These are phyloP conservation scores for Populus davidiana DNA, from an alignment of 345 rosid species.

Conservation along the genomic window DNA sequence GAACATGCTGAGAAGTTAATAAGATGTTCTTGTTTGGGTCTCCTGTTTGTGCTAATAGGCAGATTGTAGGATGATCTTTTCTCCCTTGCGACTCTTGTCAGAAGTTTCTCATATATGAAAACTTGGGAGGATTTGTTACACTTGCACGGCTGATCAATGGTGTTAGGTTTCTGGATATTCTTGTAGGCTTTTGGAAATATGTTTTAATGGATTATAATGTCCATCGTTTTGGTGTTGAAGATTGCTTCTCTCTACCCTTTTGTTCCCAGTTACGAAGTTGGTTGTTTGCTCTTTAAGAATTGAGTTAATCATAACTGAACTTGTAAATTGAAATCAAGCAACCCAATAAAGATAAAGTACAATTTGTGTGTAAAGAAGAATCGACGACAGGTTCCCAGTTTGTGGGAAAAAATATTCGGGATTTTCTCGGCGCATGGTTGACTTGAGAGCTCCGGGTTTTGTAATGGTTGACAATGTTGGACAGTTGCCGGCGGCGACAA, in stretches of 20 bases:
- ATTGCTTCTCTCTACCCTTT: not conserved
- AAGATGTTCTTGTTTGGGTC: not conserved
- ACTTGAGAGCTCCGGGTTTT: not conserved
- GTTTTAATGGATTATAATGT: not conserved
- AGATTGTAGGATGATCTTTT: constrained; percentile 1
- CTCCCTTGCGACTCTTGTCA: not conserved
- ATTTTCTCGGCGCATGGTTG: not conserved
- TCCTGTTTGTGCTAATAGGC: not conserved
- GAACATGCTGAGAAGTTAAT: not conserved
- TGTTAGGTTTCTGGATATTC: not conserved
- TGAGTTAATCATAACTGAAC: not conserved
- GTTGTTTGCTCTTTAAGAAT: not conserved
- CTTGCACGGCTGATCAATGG: constrained; percentile 7
- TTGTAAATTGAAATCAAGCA: not conserved
- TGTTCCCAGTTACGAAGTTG: not conserved
- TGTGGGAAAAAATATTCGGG: no score
- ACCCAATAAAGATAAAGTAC: not conserved
- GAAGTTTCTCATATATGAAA: constrained; percentile 3
- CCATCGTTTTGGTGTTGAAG: not conserved
- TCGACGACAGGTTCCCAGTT: no score
- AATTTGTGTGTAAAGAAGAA: no score
- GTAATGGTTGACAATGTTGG: not conserved
- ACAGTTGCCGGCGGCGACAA: no score
- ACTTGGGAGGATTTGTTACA: constrained; percentile 7
- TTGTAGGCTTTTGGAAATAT: not conserved